phyloP scores from a whole-genome alignment of 2,329 filamentous ascomycete species.

The Diaporthe citri region DNA sequence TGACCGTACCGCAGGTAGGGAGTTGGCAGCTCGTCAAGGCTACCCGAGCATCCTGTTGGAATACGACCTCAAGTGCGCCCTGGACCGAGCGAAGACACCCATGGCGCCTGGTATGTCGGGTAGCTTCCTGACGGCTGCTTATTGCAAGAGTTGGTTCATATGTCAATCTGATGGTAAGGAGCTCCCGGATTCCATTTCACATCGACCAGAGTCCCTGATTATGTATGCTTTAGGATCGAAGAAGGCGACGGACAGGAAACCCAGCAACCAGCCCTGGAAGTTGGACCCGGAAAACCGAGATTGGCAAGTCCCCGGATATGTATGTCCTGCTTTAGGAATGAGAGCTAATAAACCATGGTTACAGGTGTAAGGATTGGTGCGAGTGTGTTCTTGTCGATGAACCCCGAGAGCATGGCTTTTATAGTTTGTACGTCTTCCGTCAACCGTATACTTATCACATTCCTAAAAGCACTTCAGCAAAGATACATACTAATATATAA shows the following conservation, averaged over 20 bases:
- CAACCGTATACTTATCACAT: not conserved
- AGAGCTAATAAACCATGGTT: not conserved
- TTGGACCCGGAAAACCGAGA: too few species aligned
- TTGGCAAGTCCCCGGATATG: not conserved
- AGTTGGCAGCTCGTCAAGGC: not conserved
- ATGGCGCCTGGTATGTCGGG: too few species aligned
- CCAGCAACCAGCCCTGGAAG: fast-evolving
- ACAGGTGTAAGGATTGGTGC: not conserved
- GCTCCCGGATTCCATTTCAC: not conserved
- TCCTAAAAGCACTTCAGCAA: not conserved
- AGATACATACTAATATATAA: not conserved
- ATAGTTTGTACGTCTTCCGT: not conserved
- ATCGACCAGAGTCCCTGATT: not conserved
- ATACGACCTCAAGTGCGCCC: not conserved
- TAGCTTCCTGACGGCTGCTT: not conserved
- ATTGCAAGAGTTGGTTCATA: not conserved
- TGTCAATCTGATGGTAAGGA: not conserved
- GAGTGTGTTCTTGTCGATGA: not conserved
- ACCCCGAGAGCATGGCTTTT: not conserved
- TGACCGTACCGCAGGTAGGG: not conserved
- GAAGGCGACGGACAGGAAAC: not conserved
- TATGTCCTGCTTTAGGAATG: not conserved
- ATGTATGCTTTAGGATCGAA: not conserved
- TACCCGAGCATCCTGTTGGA: not conserved
- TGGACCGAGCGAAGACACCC: not conserved